Percentiles rank a stretch among this genome's conserved stretches.
phyloP scores from a whole-genome alignment of 2,329 filamentous ascomycete genomes.

The Apiospora phragmitis region DNA sequence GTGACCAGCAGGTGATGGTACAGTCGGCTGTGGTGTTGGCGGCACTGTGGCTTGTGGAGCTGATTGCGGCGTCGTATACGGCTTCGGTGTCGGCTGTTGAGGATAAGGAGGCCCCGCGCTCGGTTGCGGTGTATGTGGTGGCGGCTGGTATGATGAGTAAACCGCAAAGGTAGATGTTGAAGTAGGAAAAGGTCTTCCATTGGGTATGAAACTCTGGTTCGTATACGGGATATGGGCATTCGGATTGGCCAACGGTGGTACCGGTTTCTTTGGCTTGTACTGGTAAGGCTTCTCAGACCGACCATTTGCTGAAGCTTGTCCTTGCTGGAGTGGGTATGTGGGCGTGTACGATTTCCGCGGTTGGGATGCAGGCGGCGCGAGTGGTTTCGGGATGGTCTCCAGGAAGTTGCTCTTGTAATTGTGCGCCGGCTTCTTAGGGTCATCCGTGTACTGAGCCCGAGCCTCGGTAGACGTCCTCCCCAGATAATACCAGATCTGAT shows the following conservation, averaged over 20 bases:
- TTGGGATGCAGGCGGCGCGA: conserved; percentile 22
- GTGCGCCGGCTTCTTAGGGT: conserved; percentile 59
- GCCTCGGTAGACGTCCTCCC: conserved; percentile 85
- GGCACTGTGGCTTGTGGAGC: neutral
- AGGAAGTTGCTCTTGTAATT: conserved; percentile 72
- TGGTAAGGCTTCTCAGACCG: conserved; percentile 36
- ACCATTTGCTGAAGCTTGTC: neutral
- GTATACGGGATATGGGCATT: conserved; percentile 27
- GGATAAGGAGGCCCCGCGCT: conserved; percentile 9
- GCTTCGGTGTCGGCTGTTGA: conserved; percentile 14
- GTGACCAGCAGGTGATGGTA: neutral
- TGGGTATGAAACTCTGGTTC: conserved; percentile 37
- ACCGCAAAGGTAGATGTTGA: conserved; percentile 14
- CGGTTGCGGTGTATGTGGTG: conserved; percentile 15
- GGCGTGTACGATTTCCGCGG: conserved; percentile 30
- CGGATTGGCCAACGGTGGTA: conserved; percentile 11
- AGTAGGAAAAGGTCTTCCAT: conserved; percentile 20
- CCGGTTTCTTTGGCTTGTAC: conserved; percentile 33
- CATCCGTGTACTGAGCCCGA: conserved; percentile 86
- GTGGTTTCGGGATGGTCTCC: conserved; percentile 63
- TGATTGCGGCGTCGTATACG: conserved; percentile 12
- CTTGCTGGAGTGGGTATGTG: conserved; percentile 24
- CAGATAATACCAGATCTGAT: conserved; percentile 87
- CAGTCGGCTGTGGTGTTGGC: conserved; percentile 16
- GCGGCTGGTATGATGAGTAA: conserved; percentile 1